Percentiles rank a stretch among this genome's conserved stretches.
phyloP scores from a whole-genome alignment of 2,329 filamentous ascomycete species.

The Phoma sp. region DNA sequence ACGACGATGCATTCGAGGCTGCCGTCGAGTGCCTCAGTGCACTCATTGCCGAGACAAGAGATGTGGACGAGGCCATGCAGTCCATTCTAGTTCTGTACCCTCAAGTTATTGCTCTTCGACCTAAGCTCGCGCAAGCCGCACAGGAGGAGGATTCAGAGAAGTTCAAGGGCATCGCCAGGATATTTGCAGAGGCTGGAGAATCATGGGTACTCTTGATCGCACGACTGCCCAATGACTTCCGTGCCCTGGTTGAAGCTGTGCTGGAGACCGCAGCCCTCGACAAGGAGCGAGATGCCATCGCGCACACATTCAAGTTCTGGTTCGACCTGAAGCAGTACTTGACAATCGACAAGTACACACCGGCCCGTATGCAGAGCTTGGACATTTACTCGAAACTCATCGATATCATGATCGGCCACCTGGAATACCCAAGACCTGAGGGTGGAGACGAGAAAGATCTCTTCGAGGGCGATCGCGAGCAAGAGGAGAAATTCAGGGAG shows the following conservation, averaged over 20 bases:
- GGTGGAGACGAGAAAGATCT: slow-evolving; percentile 77
- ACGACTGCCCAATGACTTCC: slow-evolving; percentile 80
- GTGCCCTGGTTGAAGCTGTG: slow-evolving; percentile 83
- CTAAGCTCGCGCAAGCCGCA: slow-evolving; percentile 76
- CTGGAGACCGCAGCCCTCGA: slow-evolving; percentile 91
- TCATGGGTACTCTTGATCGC: slow-evolving; percentile 94
- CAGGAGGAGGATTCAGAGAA: slow-evolving; percentile 83
- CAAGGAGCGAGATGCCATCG: slow-evolving; percentile 87
- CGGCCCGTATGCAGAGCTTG: slow-evolving; percentile 75
- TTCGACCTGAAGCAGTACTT: slow-evolving; percentile 98
- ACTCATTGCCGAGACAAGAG: slow-evolving; percentile 88
- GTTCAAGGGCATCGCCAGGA: slow-evolving; percentile 85
- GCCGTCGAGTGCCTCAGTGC: slow-evolving; percentile 92
- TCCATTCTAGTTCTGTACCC: slow-evolving; percentile 85
- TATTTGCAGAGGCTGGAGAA: slow-evolving; percentile 92
- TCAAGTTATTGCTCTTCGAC: slow-evolving; percentile 74
- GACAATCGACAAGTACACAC: slow-evolving; percentile 85
- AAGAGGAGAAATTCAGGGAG: slow-evolving; percentile 95
- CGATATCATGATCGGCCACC: slow-evolving; percentile 88
- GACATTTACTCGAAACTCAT: slow-evolving; percentile 89
- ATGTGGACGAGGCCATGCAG: slow-evolving; percentile 87
- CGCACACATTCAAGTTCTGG: slow-evolving; percentile 96
- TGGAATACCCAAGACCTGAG: slow-evolving; percentile 84
- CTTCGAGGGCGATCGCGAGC: slow-evolving; percentile 93
- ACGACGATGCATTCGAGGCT: slow-evolving; percentile 81